Evolutionary conservation across 2,329 filamentous ascomycete species (phyloP).

Genomic region (Pseudopyrenochaeta lycopersici): DNA sequence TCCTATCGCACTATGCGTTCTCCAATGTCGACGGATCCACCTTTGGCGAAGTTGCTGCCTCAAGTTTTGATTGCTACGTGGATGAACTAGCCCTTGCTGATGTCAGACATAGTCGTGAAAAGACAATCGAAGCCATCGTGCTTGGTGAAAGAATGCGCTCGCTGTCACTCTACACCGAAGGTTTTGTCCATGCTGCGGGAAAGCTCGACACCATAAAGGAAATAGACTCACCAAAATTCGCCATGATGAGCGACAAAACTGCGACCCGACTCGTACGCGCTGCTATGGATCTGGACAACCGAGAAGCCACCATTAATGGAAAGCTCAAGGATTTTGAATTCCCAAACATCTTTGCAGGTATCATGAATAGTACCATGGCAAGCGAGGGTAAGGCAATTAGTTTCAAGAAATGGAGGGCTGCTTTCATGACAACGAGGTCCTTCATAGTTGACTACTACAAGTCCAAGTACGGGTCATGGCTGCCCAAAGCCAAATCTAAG

Average conservation of each 20-base stretch:
- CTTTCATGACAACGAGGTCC: slow-evolving; percentile 77
- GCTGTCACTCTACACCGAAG: slow-evolving; percentile 84
- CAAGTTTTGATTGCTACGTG: slow-evolving; percentile 77
- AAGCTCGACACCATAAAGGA: slow-evolving; percentile 79
- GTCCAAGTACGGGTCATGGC: slow-evolving; percentile 77
- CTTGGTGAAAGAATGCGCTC: slow-evolving; percentile 88
- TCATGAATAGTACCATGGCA: slow-evolving; percentile 82
- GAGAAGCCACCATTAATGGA: slow-evolving; percentile 73
- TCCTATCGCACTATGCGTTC: slow-evolving; percentile 67
- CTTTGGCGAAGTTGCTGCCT: slow-evolving; percentile 68
- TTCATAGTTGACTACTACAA: slow-evolving; percentile 78
- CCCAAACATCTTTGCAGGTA: slow-evolving; percentile 85
- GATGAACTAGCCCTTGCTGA: slow-evolving; percentile 81
- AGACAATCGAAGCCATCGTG: slow-evolving; percentile 88
- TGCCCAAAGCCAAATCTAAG: slow-evolving; percentile 88
- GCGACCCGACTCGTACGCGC: slow-evolving; percentile 83
- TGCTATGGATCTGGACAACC: slow-evolving; percentile 78
- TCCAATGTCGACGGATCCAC: slow-evolving; percentile 69
- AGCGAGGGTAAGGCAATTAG: slow-evolving; percentile 79
- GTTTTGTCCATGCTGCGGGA: slow-evolving; percentile 89
- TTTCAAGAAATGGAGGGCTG: slow-evolving; percentile 83
- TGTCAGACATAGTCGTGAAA: slow-evolving; percentile 82
- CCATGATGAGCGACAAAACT: slow-evolving; percentile 74
- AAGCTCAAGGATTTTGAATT: slow-evolving; percentile 91
- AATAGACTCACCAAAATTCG: slow-evolving; percentile 73